Evolutionary conservation across 495 filamentous ascomycete species (phyloP).

Genomic region (Podospora bellae-mahoneyi): DNA sequence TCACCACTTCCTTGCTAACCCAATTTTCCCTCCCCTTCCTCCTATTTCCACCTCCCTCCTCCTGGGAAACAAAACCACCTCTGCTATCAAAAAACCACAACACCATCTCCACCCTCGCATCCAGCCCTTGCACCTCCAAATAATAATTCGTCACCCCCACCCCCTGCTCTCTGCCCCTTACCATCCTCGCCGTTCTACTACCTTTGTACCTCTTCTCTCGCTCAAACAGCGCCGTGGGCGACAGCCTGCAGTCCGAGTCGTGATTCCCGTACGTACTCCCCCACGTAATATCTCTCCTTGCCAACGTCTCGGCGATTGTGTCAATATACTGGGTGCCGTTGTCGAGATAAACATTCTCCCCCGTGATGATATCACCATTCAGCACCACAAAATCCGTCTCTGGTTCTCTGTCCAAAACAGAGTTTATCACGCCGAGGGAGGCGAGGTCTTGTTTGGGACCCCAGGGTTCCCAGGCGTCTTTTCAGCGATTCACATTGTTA

Average conservation of each 20-base stretch:
- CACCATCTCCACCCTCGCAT: constrained; percentile 28
- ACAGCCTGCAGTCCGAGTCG: constrained; percentile 61
- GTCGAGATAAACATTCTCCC: constrained; percentile 57
- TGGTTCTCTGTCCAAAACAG: constrained; percentile 55
- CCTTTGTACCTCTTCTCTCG: constrained; percentile 54
- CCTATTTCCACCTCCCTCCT: constrained; percentile 37
- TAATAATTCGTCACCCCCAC: constrained; percentile 72
- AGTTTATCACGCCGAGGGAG: constrained; percentile 56
- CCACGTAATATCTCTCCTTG: constrained; percentile 54
- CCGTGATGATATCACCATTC: constrained; percentile 73
- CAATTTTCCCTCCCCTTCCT: constrained; percentile 42
- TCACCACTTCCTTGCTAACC: constrained; percentile 49
- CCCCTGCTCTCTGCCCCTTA: constrained; percentile 17
- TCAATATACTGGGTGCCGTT: constrained; percentile 61
- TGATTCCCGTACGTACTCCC: constrained; percentile 75
- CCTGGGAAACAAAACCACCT: constrained; percentile 53
- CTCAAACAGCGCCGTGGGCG: constrained; percentile 49
- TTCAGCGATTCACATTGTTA: background rate
- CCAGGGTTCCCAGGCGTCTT: constrained; percentile 52
- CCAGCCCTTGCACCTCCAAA: constrained; percentile 43
- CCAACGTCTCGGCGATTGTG: constrained; percentile 55
- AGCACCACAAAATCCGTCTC: constrained; percentile 59
- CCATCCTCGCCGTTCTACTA: constrained; percentile 52
- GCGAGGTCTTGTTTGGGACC: constrained; percentile 59
- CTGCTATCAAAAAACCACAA: constrained; percentile 76